These are phyloP conservation scores for Aspergillus sojae DNA, from an alignment of 2,329 filamentous ascomycete genomes.

Conservation along the genomic window DNA sequence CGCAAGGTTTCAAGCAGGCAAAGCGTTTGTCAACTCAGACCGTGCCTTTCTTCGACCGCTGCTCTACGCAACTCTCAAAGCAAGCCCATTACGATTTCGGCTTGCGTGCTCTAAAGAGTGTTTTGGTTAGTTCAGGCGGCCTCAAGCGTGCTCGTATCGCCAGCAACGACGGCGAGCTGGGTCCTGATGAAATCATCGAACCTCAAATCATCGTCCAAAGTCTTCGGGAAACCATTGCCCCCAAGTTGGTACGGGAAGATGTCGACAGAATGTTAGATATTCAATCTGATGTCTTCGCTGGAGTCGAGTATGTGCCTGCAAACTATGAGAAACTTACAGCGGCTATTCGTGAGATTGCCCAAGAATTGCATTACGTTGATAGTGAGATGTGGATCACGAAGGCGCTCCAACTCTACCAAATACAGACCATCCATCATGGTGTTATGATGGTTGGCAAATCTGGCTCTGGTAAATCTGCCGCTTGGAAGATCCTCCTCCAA, in stretches of 20 bases:
- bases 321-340: constrained; percentile 77
- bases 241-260: constrained; percentile 91
- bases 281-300: constrained; percentile 85
- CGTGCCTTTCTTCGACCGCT: constrained; percentile 97
- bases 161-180: constrained; percentile 57
- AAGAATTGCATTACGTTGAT: constrained; percentile 82
- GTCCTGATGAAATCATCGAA: constrained; percentile 75
- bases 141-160: constrained; percentile 83
- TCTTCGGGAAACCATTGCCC: constrained; percentile 95
- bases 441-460: constrained; percentile 99
- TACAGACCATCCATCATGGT: constrained; percentile 96
- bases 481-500: constrained; percentile 90
- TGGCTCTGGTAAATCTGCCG: constrained; percentile 93
- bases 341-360: constrained; percentile 80
- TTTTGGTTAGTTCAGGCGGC: constrained; percentile 94
- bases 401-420: constrained; percentile 94
- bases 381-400: constrained; percentile 98
- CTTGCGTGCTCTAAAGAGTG: constrained; percentile 95
- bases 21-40: constrained; percentile 93
- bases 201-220: constrained; percentile 99
- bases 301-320: constrained; percentile 88
- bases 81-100: constrained; percentile 99
- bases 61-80: constrained; percentile 78
- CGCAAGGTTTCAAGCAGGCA: constrained; percentile 96
- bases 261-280: constrained; percentile 85